Evolutionary conservation across 2,329 filamentous ascomycete species (phyloP), one percentile per base, ranked within the genome.

Genomic region (Ceratocystis colombiana): DNA sequence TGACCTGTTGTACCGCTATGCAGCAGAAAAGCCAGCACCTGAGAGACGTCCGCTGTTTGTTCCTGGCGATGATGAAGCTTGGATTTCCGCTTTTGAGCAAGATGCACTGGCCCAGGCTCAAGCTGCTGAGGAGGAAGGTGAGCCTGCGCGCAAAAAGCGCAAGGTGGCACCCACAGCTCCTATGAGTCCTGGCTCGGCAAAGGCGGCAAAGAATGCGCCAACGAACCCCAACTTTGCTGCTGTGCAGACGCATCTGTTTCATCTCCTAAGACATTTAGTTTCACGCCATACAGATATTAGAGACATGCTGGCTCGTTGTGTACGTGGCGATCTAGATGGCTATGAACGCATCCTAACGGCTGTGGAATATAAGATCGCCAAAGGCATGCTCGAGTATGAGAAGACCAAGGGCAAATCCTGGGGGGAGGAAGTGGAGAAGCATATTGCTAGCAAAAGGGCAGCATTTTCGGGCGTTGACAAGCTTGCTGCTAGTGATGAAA

Each of bases 171-270:
- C 55, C n/a, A 48, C 50, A 28, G 53, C 63, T 17, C 53, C 53
- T 6, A 33, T 61, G 41, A 64, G 65, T 15, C 65, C 65, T 3
- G 41, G 33, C 17, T 33, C 45, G 10, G 76, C 33, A 64, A 68
- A 61, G 68, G 61, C 66, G 6, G 53, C 37, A 2, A 66, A 68
- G 50, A 68, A 65, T 4, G 65, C 64, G 65, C 66, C 65, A 69
- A 64, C 44, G 71, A 74, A 70, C 65, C 68, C 70, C 63, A 97
- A 94, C 74, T 79, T 96, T 61, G 80, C 83, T 10, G 86, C 86
- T 44, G 89, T 96, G 81, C 92, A 97, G 75, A 85, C 90, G 0
- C 94, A 99, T 75, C 83, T 96, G 55, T 99, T 99, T 79, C 89
- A 96, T 74, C 82, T 99, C 30, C 82, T 97, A 25, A 84, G 93